Conservation (phyloP, 345 rosid genomes). For the Lumnitzera racemosa region DNA sequence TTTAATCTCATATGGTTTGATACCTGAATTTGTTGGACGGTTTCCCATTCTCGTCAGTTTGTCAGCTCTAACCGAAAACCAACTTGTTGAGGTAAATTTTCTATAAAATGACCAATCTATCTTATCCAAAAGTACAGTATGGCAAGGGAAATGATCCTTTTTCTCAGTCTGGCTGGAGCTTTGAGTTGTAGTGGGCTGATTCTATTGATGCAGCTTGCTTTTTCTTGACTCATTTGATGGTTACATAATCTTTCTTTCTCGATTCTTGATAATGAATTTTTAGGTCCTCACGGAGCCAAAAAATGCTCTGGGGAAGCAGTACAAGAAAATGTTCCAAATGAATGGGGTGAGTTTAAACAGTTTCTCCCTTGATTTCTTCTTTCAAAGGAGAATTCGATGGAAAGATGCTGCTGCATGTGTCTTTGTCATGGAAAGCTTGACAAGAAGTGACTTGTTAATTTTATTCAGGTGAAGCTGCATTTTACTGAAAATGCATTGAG, state of each 20-base stretch:
- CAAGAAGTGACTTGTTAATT: neutral
- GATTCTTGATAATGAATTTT: neutral
- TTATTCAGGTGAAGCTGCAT: slow-evolving; percentile 76
- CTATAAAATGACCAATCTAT: neutral
- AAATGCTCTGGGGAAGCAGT: slow-evolving; percentile 95
- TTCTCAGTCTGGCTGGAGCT: no score
- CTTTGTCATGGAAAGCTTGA: no score
- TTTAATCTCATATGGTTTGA: slow-evolving; percentile 85
- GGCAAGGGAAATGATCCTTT: no score
- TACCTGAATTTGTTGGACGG: slow-evolving; percentile 99
- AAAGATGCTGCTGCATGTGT: no score
- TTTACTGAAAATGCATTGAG: slow-evolving; percentile 66
- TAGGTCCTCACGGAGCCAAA: slow-evolving; percentile 93
- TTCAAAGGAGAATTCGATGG: no score
- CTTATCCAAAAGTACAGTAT: no score
- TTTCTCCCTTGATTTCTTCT: neutral
- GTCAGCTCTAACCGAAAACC: slow-evolving; percentile 88
- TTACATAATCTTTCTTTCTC: no score
- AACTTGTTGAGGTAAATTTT: slow-evolving; percentile 79
- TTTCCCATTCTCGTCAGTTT: slow-evolving; percentile 95
- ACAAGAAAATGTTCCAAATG: slow-evolving; percentile 87
- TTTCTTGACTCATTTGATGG: no score
- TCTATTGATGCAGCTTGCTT: no score
- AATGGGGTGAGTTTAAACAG: slow-evolving; percentile 57
- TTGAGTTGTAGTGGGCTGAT: no score